A percentile compares a stretch with the other conserved stretches of the same genome.
phyloP scores from a whole-genome alignment of 768 basidiomycete genomes.

The Zangia roseola region DNA sequence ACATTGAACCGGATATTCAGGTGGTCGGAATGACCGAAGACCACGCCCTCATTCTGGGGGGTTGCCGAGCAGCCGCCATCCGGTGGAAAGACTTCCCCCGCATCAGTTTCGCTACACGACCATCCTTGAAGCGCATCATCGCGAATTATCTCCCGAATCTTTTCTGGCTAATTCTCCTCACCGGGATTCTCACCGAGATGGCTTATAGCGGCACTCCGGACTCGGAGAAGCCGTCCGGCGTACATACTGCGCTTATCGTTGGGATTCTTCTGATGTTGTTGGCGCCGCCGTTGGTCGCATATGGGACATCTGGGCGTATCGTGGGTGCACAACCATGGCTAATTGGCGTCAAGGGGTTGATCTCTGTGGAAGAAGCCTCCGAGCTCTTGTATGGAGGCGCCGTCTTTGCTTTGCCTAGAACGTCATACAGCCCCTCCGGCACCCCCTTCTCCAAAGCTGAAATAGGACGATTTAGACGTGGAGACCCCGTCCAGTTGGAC shows the following conservation, averaged over 20 bases:
- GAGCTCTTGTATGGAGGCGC: conserved; percentile 13
- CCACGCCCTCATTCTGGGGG: conserved; percentile 21
- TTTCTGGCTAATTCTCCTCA: conserved; percentile 1
- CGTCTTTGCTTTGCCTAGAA: conserved; percentile 6
- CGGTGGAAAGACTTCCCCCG: conserved; percentile 25
- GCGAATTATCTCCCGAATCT: conserved; percentile 2
- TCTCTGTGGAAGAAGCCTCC: conserved; percentile 23
- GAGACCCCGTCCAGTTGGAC: conserved; percentile 12
- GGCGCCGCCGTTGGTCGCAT: conserved; percentile 10
- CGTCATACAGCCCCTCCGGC: conserved; percentile 19
- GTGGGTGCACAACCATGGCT: conserved; percentile 22
- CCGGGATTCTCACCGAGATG: neutral
- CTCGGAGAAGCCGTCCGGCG: neutral
- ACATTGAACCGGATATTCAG: conserved; percentile 16
- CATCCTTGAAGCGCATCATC: conserved; percentile 12
- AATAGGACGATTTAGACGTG: conserved; percentile 13
- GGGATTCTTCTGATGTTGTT: conserved; percentile 11
- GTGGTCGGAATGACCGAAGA: conserved; percentile 19
- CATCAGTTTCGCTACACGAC: conserved; percentile 12
- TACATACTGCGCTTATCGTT: neutral
- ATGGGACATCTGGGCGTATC: conserved; percentile 18
- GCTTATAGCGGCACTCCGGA: no score
- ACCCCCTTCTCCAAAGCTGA: conserved; percentile 10
- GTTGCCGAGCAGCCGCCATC: conserved; percentile 22
- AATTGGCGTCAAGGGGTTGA: conserved; percentile 23